Base-by-base conservation (phyloP, 2,329 filamentous ascomycete genomes). In the Monosporascus sp. region DNA sequence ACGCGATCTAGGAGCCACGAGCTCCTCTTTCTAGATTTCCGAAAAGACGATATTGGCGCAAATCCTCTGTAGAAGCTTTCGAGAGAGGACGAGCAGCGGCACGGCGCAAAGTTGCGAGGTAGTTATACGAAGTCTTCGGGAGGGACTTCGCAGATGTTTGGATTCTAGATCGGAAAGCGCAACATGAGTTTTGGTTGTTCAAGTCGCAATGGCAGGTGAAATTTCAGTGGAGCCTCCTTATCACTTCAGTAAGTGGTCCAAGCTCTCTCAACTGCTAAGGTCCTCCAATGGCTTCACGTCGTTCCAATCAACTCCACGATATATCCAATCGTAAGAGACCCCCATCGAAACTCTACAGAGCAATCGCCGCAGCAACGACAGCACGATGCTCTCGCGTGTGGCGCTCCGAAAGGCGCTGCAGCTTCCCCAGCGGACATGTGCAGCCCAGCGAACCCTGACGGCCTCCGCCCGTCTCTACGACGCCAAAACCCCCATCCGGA, bases 401-500 rank as follows among this genome's bases (percentile, higher is more conserved):
- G 65, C 71, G 57, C 56, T 72, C 56, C 71, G 73, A 61, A 67
- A 65, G 53, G 70, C 76, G 52, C 66, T 73, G 52, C 66, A 71
- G 59, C 63, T 81, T 52, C 66, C 75, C 63, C 76, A 76, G 64
- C 71, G 70, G 54, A 61, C 74, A 64, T 74, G 75, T 58, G 66
- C 73, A 52, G 69, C 71, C 50, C 72, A 69, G 60, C 77, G 79
- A 52, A 66, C 75, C 46, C 81, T 84, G 63, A 69, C 73, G 58
- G 71, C 73, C 52, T 78, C 79, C 20, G 69, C 75, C 47, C 75
- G 75, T 53, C 73, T 75, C 58, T 68, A 76, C 66, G 77, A 82
- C 53, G 66, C 48, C 56, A 64, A 38, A 57, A 67, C 72, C 43
- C 68, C 72, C 50, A 67, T 75, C 46, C 62, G 69, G 53, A 72